Conservation (phyloP, 1,284 basidiomycete genomes). For the Butyriboletus regius region DNA sequence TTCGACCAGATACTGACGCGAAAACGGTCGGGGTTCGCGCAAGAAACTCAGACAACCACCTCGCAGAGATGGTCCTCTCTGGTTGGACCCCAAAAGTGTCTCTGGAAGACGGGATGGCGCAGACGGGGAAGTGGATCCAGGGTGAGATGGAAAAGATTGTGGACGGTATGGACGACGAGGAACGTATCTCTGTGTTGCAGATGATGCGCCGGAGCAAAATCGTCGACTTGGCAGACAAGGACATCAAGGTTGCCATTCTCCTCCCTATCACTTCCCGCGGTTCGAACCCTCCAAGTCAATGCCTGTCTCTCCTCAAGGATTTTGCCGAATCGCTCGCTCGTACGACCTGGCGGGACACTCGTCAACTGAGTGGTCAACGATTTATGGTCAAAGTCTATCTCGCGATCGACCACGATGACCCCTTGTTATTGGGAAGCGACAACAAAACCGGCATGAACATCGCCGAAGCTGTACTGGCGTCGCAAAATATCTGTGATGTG, state of each 20-base stretch:
- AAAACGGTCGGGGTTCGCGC: constrained; percentile 45
- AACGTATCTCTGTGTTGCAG: constrained; percentile 15
- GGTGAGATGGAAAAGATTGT: constrained; percentile 32
- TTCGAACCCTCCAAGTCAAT: constrained; percentile 29
- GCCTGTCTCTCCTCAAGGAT: constrained; percentile 36
- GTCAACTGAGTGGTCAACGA: constrained; percentile 27
- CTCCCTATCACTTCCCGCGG: constrained; percentile 54
- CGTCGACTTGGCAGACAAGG: constrained; percentile 35
- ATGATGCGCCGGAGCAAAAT: constrained; percentile 32
- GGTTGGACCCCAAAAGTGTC: constrained; percentile 40
- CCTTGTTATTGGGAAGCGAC: constrained; percentile 31
- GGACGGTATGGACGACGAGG: constrained; percentile 2
- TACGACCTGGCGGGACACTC: constrained; percentile 45
- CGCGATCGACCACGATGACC: constrained; percentile 47
- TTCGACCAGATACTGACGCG: constrained; percentile 22
- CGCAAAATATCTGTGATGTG: constrained; percentile 36
- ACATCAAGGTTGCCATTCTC: constrained; percentile 44
- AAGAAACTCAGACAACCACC: constrained; percentile 48
- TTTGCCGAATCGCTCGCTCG: constrained; percentile 41
- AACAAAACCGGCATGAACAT: constrained; percentile 24
- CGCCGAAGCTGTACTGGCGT: constrained; percentile 35
- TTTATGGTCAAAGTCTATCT: constrained; percentile 45
- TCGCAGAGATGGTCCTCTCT: constrained; percentile 29
- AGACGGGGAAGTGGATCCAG: constrained; percentile 44
- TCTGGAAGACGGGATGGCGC: constrained; percentile 42